Evolutionary conservation across 1,284 basidiomycete genomes (phyloP).

Genomic region (Moniliella sp.): DNA sequence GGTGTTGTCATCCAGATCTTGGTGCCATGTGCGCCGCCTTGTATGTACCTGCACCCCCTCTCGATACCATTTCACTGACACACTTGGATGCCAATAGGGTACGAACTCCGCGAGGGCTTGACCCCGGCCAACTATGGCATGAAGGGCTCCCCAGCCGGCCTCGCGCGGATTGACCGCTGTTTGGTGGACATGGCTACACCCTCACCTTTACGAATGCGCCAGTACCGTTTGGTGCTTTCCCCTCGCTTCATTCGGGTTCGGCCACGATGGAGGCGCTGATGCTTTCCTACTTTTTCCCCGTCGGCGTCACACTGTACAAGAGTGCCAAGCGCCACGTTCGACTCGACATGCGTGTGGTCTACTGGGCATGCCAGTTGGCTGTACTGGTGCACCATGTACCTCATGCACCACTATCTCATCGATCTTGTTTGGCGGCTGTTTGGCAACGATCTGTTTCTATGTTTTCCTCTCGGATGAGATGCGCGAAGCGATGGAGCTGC

Average conservation of each 20-base stretch:
- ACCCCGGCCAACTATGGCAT: constrained; percentile 80
- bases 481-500: constrained; percentile 20
- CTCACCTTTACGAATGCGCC: constrained; percentile 68
- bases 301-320: constrained; percentile 11
- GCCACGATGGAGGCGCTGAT: constrained; percentile 83
- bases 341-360: constrained; percentile 38
- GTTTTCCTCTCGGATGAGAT: constrained; percentile 24
- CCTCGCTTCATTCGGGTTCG: constrained; percentile 69
- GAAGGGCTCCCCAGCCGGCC: constrained; percentile 67
- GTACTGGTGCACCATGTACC: constrained; percentile 83
- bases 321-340: constrained; percentile 2
- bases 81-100: constrained; percentile 43
- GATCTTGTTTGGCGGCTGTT: constrained; percentile 82
- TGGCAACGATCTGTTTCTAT: constrained; percentile 70
- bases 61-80: neutral
- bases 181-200: constrained; percentile 58
- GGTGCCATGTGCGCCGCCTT: constrained; percentile 75
- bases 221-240: constrained; percentile 88
- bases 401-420: constrained; percentile 58
- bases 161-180: constrained; percentile 78
- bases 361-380: constrained; percentile 75
- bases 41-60: constrained; percentile 32
- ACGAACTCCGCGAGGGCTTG: constrained; percentile 86
- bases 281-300: constrained; percentile 79
- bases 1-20: constrained; percentile 74